Conservation (phyloP, 2,329 filamentous ascomycete species). For the Dactylellina leptospora region DNA sequence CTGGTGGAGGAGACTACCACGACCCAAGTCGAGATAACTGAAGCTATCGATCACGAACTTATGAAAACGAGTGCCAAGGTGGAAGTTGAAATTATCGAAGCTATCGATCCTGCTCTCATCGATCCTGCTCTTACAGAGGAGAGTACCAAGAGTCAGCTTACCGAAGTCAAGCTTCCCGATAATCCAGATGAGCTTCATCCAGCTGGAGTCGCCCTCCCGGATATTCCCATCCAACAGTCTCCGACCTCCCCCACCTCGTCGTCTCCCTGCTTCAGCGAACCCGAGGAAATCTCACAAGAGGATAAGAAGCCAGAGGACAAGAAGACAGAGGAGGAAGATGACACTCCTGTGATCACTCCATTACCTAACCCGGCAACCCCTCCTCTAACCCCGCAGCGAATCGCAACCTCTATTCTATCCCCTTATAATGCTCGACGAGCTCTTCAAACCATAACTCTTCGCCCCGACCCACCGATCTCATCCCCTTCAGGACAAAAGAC, state of each 20-base stretch:
- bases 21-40: too few relatives aligned
- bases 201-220: background rate
- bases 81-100: too few relatives aligned
- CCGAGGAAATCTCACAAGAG: too few relatives aligned
- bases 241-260: slow-evolving; percentile 17
- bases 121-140: too few relatives aligned
- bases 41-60: too few relatives aligned
- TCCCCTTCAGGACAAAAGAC: slow-evolving; percentile 10
- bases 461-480: background rate
- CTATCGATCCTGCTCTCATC: too few relatives aligned
- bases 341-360: background rate
- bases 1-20: too few relatives aligned
- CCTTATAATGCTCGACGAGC: slow-evolving; percentile 16
- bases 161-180: background rate
- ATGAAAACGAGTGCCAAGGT: too few relatives aligned
- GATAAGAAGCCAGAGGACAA: too few relatives aligned
- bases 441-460: slow-evolving; percentile 7
- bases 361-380: slow-evolving; percentile 8
- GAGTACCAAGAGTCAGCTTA: too few relatives aligned
- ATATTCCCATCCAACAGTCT: background rate
- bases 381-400: background rate
- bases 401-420: slow-evolving; percentile 17
- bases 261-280: background rate
- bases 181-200: too few relatives aligned
- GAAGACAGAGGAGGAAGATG: background rate